phyloP scores from a whole-genome alignment of 139 green algal species.

The Chlamydomonas applanata region DNA sequence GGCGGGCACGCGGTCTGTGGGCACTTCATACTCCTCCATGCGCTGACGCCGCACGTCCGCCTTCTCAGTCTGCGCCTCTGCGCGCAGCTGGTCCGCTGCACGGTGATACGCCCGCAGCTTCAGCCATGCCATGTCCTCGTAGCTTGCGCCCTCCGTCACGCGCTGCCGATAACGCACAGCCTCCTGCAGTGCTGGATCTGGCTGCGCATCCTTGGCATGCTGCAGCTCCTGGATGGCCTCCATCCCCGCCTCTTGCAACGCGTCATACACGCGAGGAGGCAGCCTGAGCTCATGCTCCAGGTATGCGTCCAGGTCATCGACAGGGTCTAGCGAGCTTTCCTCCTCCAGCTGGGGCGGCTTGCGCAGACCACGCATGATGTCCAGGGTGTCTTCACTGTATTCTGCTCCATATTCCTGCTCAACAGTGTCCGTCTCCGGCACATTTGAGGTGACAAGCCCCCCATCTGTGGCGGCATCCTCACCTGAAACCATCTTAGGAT shows the following conservation, averaged over 20 bases:
- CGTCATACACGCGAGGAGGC: neutral
- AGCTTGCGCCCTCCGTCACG: constrained; percentile 1
- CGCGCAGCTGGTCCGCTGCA: constrained; percentile 10
- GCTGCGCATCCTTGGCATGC: neutral
- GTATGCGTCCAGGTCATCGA: neutral
- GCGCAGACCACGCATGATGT: constrained; percentile 4
- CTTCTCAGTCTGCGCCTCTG: neutral
- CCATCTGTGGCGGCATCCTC: too few relatives aligned
- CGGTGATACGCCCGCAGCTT: constrained; percentile 30
- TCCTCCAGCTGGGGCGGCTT: constrained; percentile 15
- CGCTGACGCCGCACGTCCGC: neutral
- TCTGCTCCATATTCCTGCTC: constrained; percentile 20
- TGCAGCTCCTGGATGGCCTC: neutral
- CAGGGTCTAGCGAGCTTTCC: neutral
- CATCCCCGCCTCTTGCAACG: neutral
- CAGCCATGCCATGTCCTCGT: constrained; percentile 21
- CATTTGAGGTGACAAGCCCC: too few relatives aligned
- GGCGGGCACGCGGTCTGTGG: neutral
- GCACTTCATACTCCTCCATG: neutral
- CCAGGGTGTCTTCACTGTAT: constrained; percentile 23
- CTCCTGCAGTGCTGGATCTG: neutral
- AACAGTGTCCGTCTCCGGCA: constrained; percentile 7
- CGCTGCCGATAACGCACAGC: constrained; percentile 4
- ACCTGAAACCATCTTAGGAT: too few relatives aligned
- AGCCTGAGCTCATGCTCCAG: neutral